Conservation (phyloP, 2,329 filamentous ascomycete genomes). For the Aspergillus clavatus region DNA sequence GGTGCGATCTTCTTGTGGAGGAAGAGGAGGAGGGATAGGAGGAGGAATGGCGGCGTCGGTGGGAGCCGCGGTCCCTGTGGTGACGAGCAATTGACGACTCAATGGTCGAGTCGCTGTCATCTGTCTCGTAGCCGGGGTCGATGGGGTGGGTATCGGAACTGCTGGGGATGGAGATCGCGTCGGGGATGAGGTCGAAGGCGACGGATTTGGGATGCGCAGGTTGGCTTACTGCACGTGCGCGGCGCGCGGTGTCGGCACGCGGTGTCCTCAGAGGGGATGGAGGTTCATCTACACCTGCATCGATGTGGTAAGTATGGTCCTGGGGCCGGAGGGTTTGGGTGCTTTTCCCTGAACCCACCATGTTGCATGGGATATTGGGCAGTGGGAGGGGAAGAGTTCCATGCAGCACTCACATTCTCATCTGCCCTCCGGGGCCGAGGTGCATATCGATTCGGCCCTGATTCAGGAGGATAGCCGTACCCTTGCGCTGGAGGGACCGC, state of each 20-base stretch:
- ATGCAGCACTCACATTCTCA: slow-evolving; percentile 49
- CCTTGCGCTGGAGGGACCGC: slow-evolving; percentile 34
- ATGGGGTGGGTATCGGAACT: no score
- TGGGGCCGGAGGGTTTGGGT: background rate
- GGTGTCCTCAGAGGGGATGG: slow-evolving; percentile 7
- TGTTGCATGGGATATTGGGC: slow-evolving; percentile 35
- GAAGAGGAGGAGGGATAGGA: slow-evolving; percentile 16
- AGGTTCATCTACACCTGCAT: slow-evolving; percentile 18
- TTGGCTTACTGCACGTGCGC: slow-evolving; percentile 20
- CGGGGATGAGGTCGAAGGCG: slow-evolving; percentile 25
- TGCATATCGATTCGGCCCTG: slow-evolving; percentile 37
- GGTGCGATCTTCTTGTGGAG: slow-evolving; percentile 10
- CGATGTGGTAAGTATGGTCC: slow-evolving; percentile 6
- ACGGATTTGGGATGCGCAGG: slow-evolving; percentile 31
- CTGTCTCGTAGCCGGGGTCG: slow-evolving; percentile 39
- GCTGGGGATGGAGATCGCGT: slow-evolving; percentile 1
- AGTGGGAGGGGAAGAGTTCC: slow-evolving; percentile 31
- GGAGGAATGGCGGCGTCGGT: slow-evolving; percentile 19
- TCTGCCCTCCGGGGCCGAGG: slow-evolving; percentile 38
- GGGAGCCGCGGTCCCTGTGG: slow-evolving; percentile 17
- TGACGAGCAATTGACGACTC: slow-evolving; percentile 16
- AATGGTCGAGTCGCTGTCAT: slow-evolving; percentile 39
- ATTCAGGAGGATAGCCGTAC: slow-evolving; percentile 35
- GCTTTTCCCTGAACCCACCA: slow-evolving; percentile 40
- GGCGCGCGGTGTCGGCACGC: slow-evolving; percentile 6